Evolutionary conservation across 441 rosid genomes (phyloP).

Genomic region (Jatropha podagrica): DNA sequence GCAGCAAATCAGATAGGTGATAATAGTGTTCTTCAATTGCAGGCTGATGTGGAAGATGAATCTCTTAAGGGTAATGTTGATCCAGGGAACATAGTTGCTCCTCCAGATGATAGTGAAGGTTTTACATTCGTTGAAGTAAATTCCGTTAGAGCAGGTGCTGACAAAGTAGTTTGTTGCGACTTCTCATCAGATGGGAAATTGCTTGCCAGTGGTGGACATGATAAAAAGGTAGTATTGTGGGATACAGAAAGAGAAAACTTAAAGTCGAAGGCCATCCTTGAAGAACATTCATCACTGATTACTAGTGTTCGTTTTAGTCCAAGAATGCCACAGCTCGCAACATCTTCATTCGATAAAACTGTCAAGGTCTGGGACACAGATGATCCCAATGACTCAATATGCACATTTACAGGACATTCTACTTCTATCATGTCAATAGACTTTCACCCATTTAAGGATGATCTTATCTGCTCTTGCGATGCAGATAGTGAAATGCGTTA

Average conservation of each 20-base stretch:
- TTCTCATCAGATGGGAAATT: constrained; percentile 93
- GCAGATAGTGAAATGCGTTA: constrained; percentile 80
- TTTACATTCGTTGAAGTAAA: constrained; percentile 38
- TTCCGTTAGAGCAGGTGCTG: constrained; percentile 63
- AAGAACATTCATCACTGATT: constrained; percentile 47
- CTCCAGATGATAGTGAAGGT: too few relatives aligned
- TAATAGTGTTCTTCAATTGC: too few relatives aligned
- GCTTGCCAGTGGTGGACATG: constrained; percentile 90
- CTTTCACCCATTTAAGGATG: constrained; percentile 87
- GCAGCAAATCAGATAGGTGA: too few relatives aligned
- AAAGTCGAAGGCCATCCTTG: constrained; percentile 13
- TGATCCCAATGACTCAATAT: constrained; percentile 71
- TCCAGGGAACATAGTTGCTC: too few relatives aligned
- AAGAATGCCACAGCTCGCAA: constrained; percentile 87
- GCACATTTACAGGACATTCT: constrained; percentile 78
- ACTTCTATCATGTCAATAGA: constrained; percentile 75
- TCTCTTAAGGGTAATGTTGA: too few relatives aligned
- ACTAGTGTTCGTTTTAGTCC: constrained; percentile 94
- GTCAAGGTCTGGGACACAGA: constrained; percentile 96
- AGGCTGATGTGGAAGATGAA: too few relatives aligned
- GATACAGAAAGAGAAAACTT: too few relatives aligned
- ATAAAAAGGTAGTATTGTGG: constrained; percentile 56
- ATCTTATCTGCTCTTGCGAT: constrained; percentile 92
- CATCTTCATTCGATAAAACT: constrained; percentile 91
- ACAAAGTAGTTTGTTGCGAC: constrained; percentile 77